phyloP scores from a whole-genome alignment of 805 yeast species.

The Ogataea saltuana region DNA sequence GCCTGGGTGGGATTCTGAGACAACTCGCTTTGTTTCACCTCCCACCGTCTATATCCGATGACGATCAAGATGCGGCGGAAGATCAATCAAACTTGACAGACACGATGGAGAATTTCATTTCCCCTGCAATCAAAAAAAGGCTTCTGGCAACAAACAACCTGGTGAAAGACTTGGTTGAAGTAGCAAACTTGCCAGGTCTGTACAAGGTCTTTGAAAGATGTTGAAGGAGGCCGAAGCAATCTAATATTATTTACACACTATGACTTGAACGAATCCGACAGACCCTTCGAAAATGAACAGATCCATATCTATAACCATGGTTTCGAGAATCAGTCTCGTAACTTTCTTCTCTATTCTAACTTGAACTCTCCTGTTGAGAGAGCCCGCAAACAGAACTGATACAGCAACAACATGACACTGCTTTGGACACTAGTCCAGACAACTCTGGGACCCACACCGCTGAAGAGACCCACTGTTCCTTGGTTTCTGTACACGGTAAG shows the following conservation, averaged over 20 bases:
- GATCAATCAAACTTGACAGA: constrained; percentile 34
- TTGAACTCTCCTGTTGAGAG: constrained; percentile 35
- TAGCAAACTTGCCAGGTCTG: constrained; percentile 89
- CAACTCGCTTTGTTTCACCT: constrained; percentile 74
- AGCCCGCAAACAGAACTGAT: constrained; percentile 71
- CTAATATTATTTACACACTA: background rate
- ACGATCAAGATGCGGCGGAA: constrained; percentile 26
- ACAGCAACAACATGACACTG: constrained; percentile 86
- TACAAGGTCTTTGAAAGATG: constrained; percentile 94
- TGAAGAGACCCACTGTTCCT: constrained; percentile 77
- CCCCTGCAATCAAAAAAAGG: constrained; percentile 63
- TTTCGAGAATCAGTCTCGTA: no score
- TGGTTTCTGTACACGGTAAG: constrained; percentile 63
- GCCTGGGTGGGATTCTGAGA: constrained; percentile 62
- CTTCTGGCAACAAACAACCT: constrained; percentile 64
- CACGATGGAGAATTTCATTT: constrained; percentile 55
- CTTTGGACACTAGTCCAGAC: constrained; percentile 97
- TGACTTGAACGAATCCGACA: no score
- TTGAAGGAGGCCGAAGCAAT: no score
- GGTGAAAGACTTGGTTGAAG: constrained; percentile 63
- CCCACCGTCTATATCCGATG: constrained; percentile 53
- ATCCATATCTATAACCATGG: no score
- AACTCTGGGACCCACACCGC: constrained; percentile 95
- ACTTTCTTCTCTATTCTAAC: constrained; percentile 10
- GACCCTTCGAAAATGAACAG: no score